These are phyloP conservation scores for Starmerella geochares DNA, from an alignment of 805 yeast species.

Conservation along the genomic window DNA sequence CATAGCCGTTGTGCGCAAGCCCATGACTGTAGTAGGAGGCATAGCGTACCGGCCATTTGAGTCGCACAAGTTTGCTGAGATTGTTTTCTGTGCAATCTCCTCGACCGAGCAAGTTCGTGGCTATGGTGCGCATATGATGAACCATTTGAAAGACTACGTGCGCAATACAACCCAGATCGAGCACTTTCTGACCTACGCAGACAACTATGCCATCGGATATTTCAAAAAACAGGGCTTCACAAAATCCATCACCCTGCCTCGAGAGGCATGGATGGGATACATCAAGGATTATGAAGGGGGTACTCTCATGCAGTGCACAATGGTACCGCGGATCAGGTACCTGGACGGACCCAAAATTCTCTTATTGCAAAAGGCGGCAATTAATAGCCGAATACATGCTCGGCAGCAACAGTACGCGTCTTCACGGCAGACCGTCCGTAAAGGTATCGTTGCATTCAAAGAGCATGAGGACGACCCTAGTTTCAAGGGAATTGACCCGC, in stretches of 20 bases:
- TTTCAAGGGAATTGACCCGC: constrained; percentile 54
- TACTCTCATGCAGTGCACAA: constrained; percentile 92
- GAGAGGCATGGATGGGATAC: constrained; percentile 92
- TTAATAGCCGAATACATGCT: constrained; percentile 69
- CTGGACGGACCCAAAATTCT: constrained; percentile 79
- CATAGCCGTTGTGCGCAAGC: constrained; percentile 90
- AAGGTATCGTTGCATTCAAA: constrained; percentile 68
- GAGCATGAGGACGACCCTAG: constrained; percentile 29
- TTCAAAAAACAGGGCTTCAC: constrained; percentile 98
- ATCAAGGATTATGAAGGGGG: constrained; percentile 99
- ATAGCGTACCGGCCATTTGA: constrained; percentile 93
- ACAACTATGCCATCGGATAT: constrained; percentile 96
- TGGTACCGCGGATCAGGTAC: constrained; percentile 82
- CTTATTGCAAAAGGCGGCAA: constrained; percentile 82
- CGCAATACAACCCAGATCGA: constrained; percentile 74
- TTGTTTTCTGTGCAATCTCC: constrained; percentile 95
- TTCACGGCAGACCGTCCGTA: constrained; percentile 32
- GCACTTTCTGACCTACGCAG: constrained; percentile 91
- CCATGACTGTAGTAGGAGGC: constrained; percentile 94
- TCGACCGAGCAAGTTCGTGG: constrained; percentile 97
- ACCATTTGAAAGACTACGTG: constrained; percentile 92
- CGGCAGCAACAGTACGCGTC: constrained; percentile 37
- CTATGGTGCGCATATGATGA: constrained; percentile 97
- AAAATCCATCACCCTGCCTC: constrained; percentile 80
- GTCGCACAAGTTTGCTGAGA: constrained; percentile 85